Evolutionary conservation across 768 basidiomycete genomes (phyloP).

Genomic region (Trametes cingulata): DNA sequence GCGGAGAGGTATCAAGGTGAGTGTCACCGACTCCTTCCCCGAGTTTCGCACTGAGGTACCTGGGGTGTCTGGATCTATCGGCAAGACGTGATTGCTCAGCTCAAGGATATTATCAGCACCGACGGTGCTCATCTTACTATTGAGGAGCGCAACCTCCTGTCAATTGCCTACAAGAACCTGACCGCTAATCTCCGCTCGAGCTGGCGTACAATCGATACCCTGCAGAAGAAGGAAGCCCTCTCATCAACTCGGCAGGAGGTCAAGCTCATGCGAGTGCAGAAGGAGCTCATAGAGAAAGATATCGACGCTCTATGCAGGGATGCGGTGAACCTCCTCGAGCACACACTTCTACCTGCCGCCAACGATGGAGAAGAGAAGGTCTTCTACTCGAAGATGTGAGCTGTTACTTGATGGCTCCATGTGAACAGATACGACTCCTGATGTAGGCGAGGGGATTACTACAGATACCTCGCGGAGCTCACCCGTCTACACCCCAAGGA

Average conservation of each 20-base stretch:
- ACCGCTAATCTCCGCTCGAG: conserved; percentile 82
- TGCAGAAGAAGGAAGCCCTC: conserved; percentile 67
- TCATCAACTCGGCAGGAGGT: conserved; percentile 56
- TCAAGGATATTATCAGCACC: conserved; percentile 71
- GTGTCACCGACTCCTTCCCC: conserved; percentile 14
- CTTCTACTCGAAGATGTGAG: conserved; percentile 88
- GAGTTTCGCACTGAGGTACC: too few species aligned
- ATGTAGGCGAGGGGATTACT: conserved; percentile 83
- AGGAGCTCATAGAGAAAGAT: conserved; percentile 75
- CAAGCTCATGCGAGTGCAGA: conserved; percentile 68
- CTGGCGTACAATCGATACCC: conserved; percentile 78
- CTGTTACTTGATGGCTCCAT: neutral
- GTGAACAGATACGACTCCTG: conserved; percentile 13
- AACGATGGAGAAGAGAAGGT: conserved; percentile 80
- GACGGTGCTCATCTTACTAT: conserved; percentile 70
- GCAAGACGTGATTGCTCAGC: conserved; percentile 72
- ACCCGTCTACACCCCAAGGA: conserved; percentile 70
- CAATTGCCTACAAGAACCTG: conserved; percentile 88
- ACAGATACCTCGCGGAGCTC: conserved; percentile 88
- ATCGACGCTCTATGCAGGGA: conserved; percentile 78
- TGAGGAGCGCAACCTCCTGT: conserved; percentile 87
- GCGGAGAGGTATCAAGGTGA: conserved; percentile 87
- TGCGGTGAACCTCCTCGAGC: conserved; percentile 70
- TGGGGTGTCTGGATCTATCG: too few species aligned
- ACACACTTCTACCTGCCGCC: conserved; percentile 57